A percentile compares a stretch with the other conserved stretches of the same genome.
These are phyloP conservation scores for Saccharomyces hybrid DNA, from an alignment of 1,139 yeast species.

Conservation along the genomic window DNA sequence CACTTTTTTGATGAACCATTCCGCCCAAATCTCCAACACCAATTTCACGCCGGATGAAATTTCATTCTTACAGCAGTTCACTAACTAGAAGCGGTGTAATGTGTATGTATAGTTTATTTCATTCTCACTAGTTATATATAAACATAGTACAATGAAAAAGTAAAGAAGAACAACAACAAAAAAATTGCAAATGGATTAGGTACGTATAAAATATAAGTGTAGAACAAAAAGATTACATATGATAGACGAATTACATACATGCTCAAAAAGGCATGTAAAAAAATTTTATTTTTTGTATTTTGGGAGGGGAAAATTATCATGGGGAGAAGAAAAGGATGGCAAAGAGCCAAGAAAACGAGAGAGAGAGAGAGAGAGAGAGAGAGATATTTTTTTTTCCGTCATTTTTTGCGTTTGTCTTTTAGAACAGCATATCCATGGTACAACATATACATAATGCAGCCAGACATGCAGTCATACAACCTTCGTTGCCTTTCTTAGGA, in stretches of 20 bases:
- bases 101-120: background rate
- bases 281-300: background rate
- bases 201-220: background rate
- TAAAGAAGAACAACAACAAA: no score
- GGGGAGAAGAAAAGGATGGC: background rate
- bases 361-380: background rate
- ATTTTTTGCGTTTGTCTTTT: slow-evolving; percentile 11
- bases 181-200: background rate
- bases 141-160: background rate
- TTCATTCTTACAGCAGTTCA: slow-evolving; percentile 21
- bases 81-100: background rate
- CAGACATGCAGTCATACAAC: slow-evolving; percentile 61
- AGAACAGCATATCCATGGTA: slow-evolving; percentile 60
- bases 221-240: background rate
- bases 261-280: background rate
- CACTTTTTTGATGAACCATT: slow-evolving; percentile 20
- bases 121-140: background rate
- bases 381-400: background rate
- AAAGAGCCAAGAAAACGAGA: background rate
- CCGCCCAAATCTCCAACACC: slow-evolving; percentile 17
- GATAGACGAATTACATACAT: background rate
- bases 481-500: slow-evolving; percentile 36
- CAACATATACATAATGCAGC: slow-evolving; percentile 71
- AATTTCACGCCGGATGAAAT: slow-evolving; percentile 20
- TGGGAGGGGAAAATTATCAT: background rate